Percentiles rank a stretch among this genome's conserved stretches.
Evolutionary conservation across 768 basidiomycete species (phyloP).

Genomic region (Psilocybe tampanensis): DNA sequence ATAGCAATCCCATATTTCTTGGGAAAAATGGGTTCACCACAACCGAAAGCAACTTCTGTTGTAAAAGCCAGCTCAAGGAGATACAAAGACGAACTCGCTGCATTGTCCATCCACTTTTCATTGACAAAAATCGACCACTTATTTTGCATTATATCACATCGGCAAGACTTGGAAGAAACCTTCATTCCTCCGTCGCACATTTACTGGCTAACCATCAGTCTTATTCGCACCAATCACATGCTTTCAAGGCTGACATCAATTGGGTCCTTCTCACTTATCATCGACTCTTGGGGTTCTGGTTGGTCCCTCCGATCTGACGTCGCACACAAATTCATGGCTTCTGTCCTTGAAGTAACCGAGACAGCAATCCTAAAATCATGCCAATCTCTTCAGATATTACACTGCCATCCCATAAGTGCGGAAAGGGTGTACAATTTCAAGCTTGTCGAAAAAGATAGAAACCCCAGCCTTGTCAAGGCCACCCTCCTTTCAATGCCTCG

Average conservation of each 20-base stretch:
- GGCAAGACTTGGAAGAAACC: slow-evolving; percentile 4
- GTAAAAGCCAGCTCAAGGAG: slow-evolving; percentile 9
- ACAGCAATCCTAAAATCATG: background rate
- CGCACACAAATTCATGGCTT: background rate
- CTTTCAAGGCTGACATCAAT: slow-evolving; percentile 12
- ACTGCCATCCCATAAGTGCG: background rate
- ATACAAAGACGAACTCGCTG: slow-evolving; percentile 13
- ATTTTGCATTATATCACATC: slow-evolving; percentile 10
- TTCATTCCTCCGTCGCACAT: slow-evolving; percentile 12
- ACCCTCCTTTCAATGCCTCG: background rate
- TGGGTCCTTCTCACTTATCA: slow-evolving; percentile 8
- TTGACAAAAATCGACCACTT: slow-evolving; percentile 9
- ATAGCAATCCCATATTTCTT: slow-evolving; percentile 11
- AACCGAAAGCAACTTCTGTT: slow-evolving; percentile 4
- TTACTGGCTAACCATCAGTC: slow-evolving; percentile 10
- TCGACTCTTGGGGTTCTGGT: slow-evolving; percentile 7
- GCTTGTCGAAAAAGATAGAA: background rate
- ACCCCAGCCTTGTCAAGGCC: background rate
- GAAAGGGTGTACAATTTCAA: background rate
- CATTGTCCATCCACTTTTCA: slow-evolving; percentile 11
- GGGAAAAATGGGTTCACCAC: background rate
- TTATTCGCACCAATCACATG: slow-evolving; percentile 11
- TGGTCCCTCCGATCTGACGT: background rate
- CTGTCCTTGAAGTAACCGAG: background rate
- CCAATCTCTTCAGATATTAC: background rate